Percentiles rank a stretch among this genome's conserved stretches.
Evolutionary conservation across 257 asterid genomes (phyloP).

Genomic region (Ophiorrhiza pumila): DNA sequence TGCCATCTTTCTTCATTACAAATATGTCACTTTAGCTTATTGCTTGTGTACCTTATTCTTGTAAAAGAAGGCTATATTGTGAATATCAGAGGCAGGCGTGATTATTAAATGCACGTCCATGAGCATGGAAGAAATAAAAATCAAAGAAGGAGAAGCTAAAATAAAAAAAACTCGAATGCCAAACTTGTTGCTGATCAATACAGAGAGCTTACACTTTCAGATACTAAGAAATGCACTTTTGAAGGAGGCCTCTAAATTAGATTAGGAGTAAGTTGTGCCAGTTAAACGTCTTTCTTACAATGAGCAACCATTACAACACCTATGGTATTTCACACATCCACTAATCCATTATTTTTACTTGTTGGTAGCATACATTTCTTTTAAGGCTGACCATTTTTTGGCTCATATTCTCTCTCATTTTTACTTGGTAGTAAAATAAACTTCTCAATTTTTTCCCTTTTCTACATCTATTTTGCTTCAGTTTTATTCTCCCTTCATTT

Average conservation of each 20-base stretch:
- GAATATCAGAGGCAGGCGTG: not conserved
- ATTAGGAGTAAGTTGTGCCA: not conserved
- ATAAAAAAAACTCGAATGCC: not conserved
- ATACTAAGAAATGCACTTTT: not conserved
- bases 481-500: conserved; percentile 20
- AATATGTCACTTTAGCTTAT: not conserved
- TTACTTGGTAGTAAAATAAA: too few species aligned
- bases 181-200: not conserved
- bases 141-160: not conserved
- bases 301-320: not conserved
- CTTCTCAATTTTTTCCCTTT: not conserved
- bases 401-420: too few species aligned
- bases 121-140: not conserved
- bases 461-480: not conserved
- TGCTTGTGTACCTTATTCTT: not conserved
- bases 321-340: not conserved
- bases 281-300: not conserved
- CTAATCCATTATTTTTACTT: not conserved
- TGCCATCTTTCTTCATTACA: conserved; percentile 22
- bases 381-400: too few species aligned
- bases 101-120: not conserved
- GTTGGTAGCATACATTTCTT: not conserved
- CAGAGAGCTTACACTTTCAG: not conserved
- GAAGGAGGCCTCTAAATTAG: not conserved
- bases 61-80: not conserved